Conservation (phyloP, 192 early-diverging fungal species). For the Globomyces pollinis-pini region DNA sequence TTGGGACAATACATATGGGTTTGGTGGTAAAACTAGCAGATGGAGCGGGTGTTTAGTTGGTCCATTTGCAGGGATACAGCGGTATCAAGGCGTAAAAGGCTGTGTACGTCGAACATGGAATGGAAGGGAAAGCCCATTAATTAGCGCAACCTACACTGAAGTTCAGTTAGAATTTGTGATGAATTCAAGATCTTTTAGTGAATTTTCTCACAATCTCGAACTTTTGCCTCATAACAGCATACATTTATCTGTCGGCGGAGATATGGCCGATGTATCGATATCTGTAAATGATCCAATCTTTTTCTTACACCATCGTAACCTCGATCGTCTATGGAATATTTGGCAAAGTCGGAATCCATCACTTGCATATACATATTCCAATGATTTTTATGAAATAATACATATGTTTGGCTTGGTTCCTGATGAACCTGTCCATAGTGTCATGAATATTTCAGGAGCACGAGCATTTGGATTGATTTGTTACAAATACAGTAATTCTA, state of each 20-base stretch:
- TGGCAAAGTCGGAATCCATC: conserved; percentile 24
- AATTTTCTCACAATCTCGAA: neutral
- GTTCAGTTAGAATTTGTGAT: neutral
- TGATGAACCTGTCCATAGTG: conserved; percentile 12
- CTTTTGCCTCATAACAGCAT: conserved; percentile 17
- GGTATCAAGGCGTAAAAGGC: neutral
- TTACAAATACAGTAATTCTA: conserved; percentile 14
- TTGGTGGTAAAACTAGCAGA: conserved; percentile 44
- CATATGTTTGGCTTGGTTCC: conserved; percentile 10
- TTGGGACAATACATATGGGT: conserved; percentile 39
- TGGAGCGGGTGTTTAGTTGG: neutral
- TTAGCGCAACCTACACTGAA: neutral
- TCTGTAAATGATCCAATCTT: conserved; percentile 16
- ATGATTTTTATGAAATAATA: conserved; percentile 18
- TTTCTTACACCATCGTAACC: conserved; percentile 39
- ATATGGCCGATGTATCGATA: neutral
- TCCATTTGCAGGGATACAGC: neutral
- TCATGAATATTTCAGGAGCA: conserved; percentile 4
- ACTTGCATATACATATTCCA: conserved; percentile 12
- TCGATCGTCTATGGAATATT: conserved; percentile 32
- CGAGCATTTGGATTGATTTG: conserved; percentile 9
- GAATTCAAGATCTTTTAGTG: neutral
- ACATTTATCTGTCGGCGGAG: neutral
- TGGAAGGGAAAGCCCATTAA: neutral
- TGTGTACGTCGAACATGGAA: neutral